Base-by-base conservation (phyloP, 2,329 filamentous ascomycete genomes). In the Dactylellina sp. region DNA sequence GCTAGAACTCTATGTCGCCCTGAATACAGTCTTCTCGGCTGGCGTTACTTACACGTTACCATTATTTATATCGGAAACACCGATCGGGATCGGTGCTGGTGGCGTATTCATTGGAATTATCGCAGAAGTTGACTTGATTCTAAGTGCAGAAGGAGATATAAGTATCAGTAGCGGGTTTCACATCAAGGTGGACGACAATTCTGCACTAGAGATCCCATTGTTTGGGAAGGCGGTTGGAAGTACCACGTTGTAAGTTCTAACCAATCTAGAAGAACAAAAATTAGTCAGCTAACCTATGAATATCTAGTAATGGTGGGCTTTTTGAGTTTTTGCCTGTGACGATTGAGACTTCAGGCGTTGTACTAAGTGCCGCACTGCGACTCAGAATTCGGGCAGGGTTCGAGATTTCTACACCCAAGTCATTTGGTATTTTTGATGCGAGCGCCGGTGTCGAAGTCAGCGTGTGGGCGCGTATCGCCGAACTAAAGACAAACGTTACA, bases 241-340 rank as follows among this genome's bases (percentile, higher is more conserved):
- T 0, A 79, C 87, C 6, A 81, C 78, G 1, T 82, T 86, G 85
- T 87, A 80, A 82, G 85, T 80, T 9, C 18, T 4, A 1, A 24
- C 7, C 52, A 9, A 42, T 37, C 16, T 14, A 35, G n/a, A 6
- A 22, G 39, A 11, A 24, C 11, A 32, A 18, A 16, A 11, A 25
- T 49, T n/a, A n/a, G 5, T 37, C 14, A 35, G 12, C 49, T 35
- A 14, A 32, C 14, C 11, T 22, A 52, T 40, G 18, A 20, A 9
- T 16, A 2, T 53, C 40, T 63, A 86, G 85, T 47, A 83, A 84
- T 2, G 85, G 85, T 4, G 86, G 84, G 0, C 78, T 82, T 12
- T 87, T 87, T 70, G 85, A 87, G 64, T 87, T 87, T 65, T 82
- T 88, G 0, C 86, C 86, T 0, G 84, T 88, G 2, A 84, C 81